Evolutionary conservation across 2,329 filamentous ascomycete species (phyloP).

Genomic region (Talaromyces piceae): DNA sequence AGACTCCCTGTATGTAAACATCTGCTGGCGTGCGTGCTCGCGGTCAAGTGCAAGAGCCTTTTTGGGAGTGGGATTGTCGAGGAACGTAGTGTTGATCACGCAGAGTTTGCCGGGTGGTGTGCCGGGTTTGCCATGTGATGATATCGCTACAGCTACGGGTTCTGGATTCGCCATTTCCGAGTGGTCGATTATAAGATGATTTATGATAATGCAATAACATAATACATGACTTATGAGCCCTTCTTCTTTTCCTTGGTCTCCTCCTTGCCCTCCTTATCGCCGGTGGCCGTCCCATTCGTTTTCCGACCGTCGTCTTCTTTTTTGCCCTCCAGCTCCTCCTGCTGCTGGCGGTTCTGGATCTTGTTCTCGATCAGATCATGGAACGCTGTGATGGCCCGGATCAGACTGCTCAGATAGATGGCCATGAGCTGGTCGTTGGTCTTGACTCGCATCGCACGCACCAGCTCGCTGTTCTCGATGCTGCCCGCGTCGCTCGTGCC

Average conservation of each 20-base stretch:
- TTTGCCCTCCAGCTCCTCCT: slow-evolving; percentile 72
- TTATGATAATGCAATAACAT: slow-evolving; percentile 15
- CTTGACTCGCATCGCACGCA: slow-evolving; percentile 97
- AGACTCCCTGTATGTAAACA: slow-evolving; percentile 66
- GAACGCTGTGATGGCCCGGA: slow-evolving; percentile 96
- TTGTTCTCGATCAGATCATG: slow-evolving; percentile 99
- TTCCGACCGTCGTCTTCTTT: slow-evolving; percentile 57
- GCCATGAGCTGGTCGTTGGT: slow-evolving; percentile 98
- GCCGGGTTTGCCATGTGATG: slow-evolving; percentile 37
- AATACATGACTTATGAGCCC: slow-evolving; percentile 44
- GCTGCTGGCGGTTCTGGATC: slow-evolving; percentile 95
- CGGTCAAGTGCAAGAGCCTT: slow-evolving; percentile 53
- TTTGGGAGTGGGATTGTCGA: slow-evolving; percentile 50
- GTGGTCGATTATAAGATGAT: not conserved
- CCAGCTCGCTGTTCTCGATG: slow-evolving; percentile 71
- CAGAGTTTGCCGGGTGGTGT: slow-evolving; percentile 67
- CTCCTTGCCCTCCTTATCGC: slow-evolving; percentile 51
- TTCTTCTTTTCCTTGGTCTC: slow-evolving; percentile 54
- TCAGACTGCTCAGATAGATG: slow-evolving; percentile 94
- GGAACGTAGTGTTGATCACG: slow-evolving; percentile 22
- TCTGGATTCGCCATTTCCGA: no score
- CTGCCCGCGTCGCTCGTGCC: slow-evolving; percentile 36
- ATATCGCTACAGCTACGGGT: not conserved
- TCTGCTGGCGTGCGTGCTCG: slow-evolving; percentile 72
- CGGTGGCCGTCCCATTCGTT: slow-evolving; percentile 38